Conservation (phyloP, 495 filamentous ascomycete species). For the Penicillium nucicola region DNA sequence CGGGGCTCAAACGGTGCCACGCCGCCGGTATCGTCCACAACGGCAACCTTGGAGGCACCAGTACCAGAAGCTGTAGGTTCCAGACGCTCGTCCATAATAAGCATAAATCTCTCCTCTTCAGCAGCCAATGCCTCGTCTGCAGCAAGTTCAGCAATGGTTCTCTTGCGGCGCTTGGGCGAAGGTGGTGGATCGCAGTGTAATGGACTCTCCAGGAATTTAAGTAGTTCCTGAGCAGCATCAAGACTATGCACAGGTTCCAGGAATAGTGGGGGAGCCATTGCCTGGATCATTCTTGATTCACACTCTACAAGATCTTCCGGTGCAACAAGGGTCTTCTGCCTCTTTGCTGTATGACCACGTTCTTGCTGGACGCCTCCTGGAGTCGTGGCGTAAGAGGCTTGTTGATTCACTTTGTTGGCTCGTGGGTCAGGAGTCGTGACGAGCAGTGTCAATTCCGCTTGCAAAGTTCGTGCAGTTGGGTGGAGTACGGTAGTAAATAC, state of each 20-base stretch:
- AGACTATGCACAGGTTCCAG: conserved; percentile 69
- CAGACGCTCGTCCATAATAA: conserved; percentile 84
- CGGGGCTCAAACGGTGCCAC: conserved; percentile 72
- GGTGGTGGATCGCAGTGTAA: conserved; percentile 73
- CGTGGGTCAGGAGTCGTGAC: conserved; percentile 65
- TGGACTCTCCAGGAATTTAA: conserved; percentile 69
- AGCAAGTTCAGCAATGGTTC: conserved; percentile 89
- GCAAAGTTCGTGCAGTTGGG: conserved; percentile 71
- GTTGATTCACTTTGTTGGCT: conserved; percentile 43
- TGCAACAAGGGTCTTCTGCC: conserved; percentile 75
- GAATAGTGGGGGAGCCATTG: conserved; percentile 70
- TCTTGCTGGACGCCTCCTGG: conserved; percentile 54
- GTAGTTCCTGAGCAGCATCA: conserved; percentile 62
- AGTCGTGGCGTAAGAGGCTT: conserved; percentile 61
- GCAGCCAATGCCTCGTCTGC: conserved; percentile 90
- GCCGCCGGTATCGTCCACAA: conserved; percentile 70
- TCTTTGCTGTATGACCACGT: conserved; percentile 59
- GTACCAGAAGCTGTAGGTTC: conserved; percentile 55
- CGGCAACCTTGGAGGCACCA: conserved; percentile 58
- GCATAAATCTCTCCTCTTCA: conserved; percentile 86
- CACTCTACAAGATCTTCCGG: conserved; percentile 65
- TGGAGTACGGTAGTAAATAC: conserved; percentile 79
- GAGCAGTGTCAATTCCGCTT: conserved; percentile 72
- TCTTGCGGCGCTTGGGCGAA: conserved; percentile 82
- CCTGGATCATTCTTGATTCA: conserved; percentile 66